These are phyloP conservation scores for Colletotrichum godetiae DNA, from an alignment of 2,329 filamentous ascomycete genomes.

Conservation along the genomic window DNA sequence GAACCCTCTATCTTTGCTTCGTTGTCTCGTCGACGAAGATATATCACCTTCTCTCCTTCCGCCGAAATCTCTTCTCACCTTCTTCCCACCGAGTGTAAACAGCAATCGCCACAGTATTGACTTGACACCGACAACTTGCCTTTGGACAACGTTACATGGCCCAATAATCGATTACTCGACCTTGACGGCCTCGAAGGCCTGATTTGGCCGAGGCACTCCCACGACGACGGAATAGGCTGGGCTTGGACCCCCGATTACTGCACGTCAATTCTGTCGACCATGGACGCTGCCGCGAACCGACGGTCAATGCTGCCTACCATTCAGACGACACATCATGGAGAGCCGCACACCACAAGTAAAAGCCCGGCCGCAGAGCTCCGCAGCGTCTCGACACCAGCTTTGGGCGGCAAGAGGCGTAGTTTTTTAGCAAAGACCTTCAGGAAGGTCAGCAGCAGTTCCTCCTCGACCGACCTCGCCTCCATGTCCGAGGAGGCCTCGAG, in stretches of 20 bases:
- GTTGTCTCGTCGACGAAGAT: constrained; percentile 29
- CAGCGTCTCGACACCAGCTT: constrained; percentile 23
- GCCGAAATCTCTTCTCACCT: not conserved
- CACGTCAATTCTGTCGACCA: constrained; percentile 26
- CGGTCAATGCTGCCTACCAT: constrained; percentile 33
- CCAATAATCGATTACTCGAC: constrained; percentile 33
- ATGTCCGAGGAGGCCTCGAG: constrained; percentile 16
- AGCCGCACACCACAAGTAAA: constrained; percentile 1
- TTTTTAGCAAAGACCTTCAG: constrained; percentile 37
- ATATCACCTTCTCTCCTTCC: not conserved
- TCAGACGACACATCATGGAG: constrained; percentile 34
- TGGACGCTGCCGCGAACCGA: constrained; percentile 30
- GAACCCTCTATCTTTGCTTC: not conserved
- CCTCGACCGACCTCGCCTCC: constrained; percentile 31
- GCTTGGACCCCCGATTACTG: constrained; percentile 18
- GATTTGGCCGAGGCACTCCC: constrained; percentile 22
- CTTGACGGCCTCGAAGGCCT: constrained; percentile 33
- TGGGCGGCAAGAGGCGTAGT: constrained; percentile 31
- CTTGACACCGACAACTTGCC: constrained; percentile 18
- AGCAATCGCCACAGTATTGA: not conserved
- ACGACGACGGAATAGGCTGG: constrained; percentile 29
- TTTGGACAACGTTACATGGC: constrained; percentile 28
- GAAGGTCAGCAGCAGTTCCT: constrained; percentile 36
- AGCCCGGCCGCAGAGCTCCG: constrained; percentile 23
- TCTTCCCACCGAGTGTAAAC: not conserved